Base-by-base conservation (phyloP, 345 rosid species). In the Eucalyptus tenuipes region DNA sequence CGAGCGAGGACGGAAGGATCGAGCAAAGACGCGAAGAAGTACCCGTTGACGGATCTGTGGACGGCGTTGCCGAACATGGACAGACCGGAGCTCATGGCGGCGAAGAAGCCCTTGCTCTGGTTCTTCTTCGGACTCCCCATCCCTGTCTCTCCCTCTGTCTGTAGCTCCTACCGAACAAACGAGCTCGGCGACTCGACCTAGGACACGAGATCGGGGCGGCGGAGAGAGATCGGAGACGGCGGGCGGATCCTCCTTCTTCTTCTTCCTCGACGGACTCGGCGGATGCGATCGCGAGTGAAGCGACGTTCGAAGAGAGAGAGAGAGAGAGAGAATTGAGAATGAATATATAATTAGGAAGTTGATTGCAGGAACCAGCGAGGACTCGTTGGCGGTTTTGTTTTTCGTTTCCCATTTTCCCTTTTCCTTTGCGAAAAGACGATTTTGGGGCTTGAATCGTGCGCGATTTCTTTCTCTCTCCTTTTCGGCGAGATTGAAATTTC, bases 1-100 rank as follows among this genome's bases (percentile, higher is more conserved):
- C 25, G 10, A 52, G 25, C 29, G 61, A 61, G 31, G 13, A 61
- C 1, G 7, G 81, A 84, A 61, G 31, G 89, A 87, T 40, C 52
- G 25, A 66, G 42, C 79, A 10, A 10, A 80, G 50, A 55, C 31
- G 52, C 37, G 79, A 37, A n/a, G 81, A 48, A 49, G 57, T 85
- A 94, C 97, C 93, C 97, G 94, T 92, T 91, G 88, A 92, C 95
- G 86, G 97, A 95, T 95, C 95, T 92, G 89, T 94, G 93, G 94
- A 94, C 90, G 93, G 95, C 95, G 92, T 71, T 93, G 53, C 97
- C 94, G 88, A 95, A 94, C 91, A 93, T 87, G 90, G 97, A 94
- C 85, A 95, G 90, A 53, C 96, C 94, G 27, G 97, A 95, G 68
- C 92, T 90, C 95, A 95, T 94, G 92, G 95, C 92, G 33, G 95